Evolutionary conservation across 768 basidiomycete genomes (phyloP), one percentile per base, ranked within the genome.

Genomic region (Punctularia strigosozonata): DNA sequence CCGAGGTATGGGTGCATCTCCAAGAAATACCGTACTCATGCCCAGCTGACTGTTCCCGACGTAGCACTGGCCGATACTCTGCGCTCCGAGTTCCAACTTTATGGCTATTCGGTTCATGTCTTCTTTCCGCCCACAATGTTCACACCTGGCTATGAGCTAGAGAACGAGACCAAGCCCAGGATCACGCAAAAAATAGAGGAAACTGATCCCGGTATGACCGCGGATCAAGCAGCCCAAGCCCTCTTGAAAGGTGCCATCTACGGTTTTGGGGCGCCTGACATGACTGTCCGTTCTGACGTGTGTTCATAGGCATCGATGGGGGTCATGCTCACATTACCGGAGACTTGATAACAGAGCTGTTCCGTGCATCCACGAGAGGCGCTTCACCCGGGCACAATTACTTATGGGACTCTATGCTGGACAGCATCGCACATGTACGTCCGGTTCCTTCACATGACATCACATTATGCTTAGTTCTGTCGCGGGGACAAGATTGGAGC

Each of bases 91-190:
- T 62, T 88, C 36, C 61, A 77, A 44, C 63, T 91, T 5, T 89
- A 92, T 53, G 72, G 69, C 36, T 83, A 88, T 51, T 64, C 68
- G 37, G 72, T 88, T 5, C 87, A 91, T 46, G 73, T 86, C 31
- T 88, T 77, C 60, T 80, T 87, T 60, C 88, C 91, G 0, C 70
- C 70, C 1, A 86, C 86, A 1, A 92, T 95, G 64, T 71, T 64
- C 46, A 76, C 75, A 0, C 80, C 86, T 0, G 87, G 89, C 0
- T 83, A 65, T 44, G 77, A 80, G 14, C 68, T 73, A 41, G 90
- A 92, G 54, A 77, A 84, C 54, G 70, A 68, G 49, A 69, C 66
- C 6, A 94, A 94, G 49, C 91, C 89, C 0, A 65, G 64, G 21
- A 69, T 94, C 42, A 76, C 76, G 7, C 67, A 68, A 37, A 76